Conservation (phyloP, 2,329 filamentous ascomycete genomes). For the Alternaria tenuissima region DNA sequence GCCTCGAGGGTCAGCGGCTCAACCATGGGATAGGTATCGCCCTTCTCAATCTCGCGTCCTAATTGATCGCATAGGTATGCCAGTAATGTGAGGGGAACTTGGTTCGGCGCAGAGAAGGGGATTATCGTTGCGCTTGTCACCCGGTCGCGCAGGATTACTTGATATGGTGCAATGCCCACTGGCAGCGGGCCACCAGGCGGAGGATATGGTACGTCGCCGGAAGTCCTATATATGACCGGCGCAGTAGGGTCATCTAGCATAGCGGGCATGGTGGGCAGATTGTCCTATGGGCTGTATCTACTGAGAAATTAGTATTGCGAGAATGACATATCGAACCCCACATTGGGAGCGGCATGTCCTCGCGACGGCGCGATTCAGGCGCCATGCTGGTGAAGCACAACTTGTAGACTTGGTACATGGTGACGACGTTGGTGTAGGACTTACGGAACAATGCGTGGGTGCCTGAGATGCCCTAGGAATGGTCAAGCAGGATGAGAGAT, state of each 20-base stretch:
- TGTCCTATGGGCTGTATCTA: background rate
- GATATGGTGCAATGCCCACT: constrained; percentile 72
- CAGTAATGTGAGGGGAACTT: constrained; percentile 78
- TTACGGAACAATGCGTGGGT: constrained; percentile 19
- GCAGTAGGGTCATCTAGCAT: constrained; percentile 79
- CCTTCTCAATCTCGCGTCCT: constrained; percentile 89
- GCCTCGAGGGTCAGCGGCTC: constrained; percentile 75
- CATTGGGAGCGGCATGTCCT: constrained; percentile 6
- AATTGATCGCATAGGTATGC: constrained; percentile 83
- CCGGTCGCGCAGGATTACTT: constrained; percentile 83
- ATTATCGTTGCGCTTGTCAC: constrained; percentile 85
- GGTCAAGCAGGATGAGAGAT: constrained; percentile 33
- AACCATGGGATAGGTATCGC: constrained; percentile 90
- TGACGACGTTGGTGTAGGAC: constrained; percentile 18
- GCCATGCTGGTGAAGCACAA: constrained; percentile 3
- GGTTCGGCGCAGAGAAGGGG: constrained; percentile 77
- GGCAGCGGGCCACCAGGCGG: constrained; percentile 71
- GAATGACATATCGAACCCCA: constrained; percentile 5
- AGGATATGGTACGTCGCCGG: constrained; percentile 72
- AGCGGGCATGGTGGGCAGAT: constrained; percentile 69
- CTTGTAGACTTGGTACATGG: background rate
- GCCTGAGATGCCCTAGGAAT: constrained; percentile 17
- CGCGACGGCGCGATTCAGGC: background rate
- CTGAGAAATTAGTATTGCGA: constrained; percentile 13
- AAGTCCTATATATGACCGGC: constrained; percentile 74